Evolutionary conservation across 257 asterid genomes (phyloP), one percentile per base, ranked within the genome.

Genomic region (Fraxinus quadrangulata): DNA sequence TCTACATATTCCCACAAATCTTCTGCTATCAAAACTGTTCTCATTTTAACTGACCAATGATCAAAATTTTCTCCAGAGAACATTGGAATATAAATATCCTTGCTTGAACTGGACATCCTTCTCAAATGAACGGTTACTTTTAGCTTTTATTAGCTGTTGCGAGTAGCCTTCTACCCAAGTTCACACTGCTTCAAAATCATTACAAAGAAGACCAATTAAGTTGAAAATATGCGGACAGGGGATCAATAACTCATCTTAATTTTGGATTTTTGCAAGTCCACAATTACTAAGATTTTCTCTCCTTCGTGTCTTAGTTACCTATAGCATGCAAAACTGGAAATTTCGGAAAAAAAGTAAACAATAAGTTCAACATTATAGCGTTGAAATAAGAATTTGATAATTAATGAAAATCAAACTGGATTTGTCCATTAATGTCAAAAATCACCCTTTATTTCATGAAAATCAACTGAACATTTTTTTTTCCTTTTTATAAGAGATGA

Each of bases 1-100:
- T 71, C 81, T 24, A 78, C 77, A 6, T 9, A 56, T 3, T 7
- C 23, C 81, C 73, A 78, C 67, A 78, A 6, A 21, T 71, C 77
- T 78, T 78, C 72, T 4, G 73, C 72, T 28, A 28, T 12, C 28
- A 72, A 54, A 26, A 2, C 30, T 26, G 13, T 42, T 21, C 47
- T 39, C 82, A 72, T 78, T 42, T 40, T 72, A 12, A 11, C 42
- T 9, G 82, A 63, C 77, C 82, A 78, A 21, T 6, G 24, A 3
- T 4, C 17, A 26, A 28, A 77, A 34, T 19, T 40, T 6, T 69
- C 75, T 47, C 80, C 75, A 34, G 61, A 69, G 59, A 69, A 76
- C 30, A 10, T 33, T 47, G 37, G 51, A 70, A 63, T 0, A 26
- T 24, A 26, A 26, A 23, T 26, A 63, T 63, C 19, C 7, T 63